These are phyloP conservation scores for Mrakia frigida DNA, from an alignment of 768 basidiomycete species.

Conservation along the genomic window DNA sequence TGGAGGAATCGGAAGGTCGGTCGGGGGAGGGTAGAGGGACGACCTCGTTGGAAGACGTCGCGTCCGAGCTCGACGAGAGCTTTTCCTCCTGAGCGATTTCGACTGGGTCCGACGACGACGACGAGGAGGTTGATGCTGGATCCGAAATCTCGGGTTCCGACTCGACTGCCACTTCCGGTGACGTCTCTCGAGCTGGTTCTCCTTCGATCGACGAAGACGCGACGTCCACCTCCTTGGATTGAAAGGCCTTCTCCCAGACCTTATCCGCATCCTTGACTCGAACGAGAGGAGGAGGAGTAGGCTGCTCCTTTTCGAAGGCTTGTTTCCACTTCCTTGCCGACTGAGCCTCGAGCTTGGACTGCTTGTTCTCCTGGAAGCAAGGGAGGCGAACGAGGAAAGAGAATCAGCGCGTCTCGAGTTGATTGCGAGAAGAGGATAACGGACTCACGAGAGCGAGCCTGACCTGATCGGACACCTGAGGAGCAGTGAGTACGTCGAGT, in stretches of 20 bases:
- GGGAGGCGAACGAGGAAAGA: not conserved
- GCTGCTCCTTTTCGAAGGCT: not conserved
- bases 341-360: not conserved
- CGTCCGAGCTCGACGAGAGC: too few species aligned
- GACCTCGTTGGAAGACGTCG: too few species aligned
- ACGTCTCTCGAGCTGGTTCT: not conserved
- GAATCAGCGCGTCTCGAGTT: not conserved
- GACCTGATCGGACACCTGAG: not conserved
- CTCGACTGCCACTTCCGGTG: too few species aligned
- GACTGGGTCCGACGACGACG: too few species aligned
- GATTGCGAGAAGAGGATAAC: too few species aligned
- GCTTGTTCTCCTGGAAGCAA: not conserved
- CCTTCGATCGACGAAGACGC: not conserved
- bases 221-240: not conserved
- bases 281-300: not conserved
- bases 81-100: too few species aligned
- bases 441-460: not conserved
- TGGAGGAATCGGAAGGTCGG: too few species aligned
- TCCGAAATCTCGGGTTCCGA: too few species aligned
- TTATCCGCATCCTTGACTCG: not conserved
- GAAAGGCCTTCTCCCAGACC: not conserved
- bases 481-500: not conserved
- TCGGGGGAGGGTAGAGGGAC: too few species aligned
- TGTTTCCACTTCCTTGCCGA: not conserved
- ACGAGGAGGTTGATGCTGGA: too few species aligned